Percentiles rank a stretch among this genome's conserved stretches.
phyloP scores from a whole-genome alignment of 192 early-diverging fungal genomes.

The Coemansia sp. region DNA sequence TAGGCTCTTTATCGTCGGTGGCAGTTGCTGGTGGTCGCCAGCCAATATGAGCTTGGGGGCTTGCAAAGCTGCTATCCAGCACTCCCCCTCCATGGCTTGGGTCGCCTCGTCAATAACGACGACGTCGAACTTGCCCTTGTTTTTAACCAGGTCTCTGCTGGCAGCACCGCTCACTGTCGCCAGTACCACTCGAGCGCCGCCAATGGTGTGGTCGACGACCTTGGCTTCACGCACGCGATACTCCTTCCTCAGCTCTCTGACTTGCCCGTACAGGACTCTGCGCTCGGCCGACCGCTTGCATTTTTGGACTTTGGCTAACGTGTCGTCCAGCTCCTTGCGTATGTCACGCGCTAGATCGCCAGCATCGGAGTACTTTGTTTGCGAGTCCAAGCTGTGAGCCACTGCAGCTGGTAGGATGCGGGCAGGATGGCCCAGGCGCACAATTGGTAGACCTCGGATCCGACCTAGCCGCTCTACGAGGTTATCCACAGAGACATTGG shows the following conservation, averaged over 20 bases:
- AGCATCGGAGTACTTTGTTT: conserved; percentile 67
- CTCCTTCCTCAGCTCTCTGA: conserved; percentile 74
- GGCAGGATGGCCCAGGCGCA: conserved; percentile 86
- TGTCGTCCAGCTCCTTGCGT: conserved; percentile 73
- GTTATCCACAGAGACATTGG: conserved; percentile 90
- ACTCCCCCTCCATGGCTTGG: conserved; percentile 84
- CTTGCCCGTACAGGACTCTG: conserved; percentile 61
- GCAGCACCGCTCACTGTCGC: conserved; percentile 79
- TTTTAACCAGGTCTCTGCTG: conserved; percentile 22
- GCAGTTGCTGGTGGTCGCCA: conserved; percentile 88
- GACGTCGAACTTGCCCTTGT: conserved; percentile 71
- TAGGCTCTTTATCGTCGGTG: conserved; percentile 81
- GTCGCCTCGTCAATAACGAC: conserved; percentile 91
- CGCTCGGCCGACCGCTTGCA: conserved; percentile 67
- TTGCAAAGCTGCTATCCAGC: conserved; percentile 85
- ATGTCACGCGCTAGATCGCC: conserved; percentile 78
- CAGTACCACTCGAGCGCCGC: conserved; percentile 69
- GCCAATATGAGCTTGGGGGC: conserved; percentile 78
- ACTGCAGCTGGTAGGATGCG: conserved; percentile 72
- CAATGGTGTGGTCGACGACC: conserved; percentile 64
- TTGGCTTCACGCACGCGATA: conserved; percentile 68
- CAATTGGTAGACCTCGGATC: conserved; percentile 61
- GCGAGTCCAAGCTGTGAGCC: conserved; percentile 71
- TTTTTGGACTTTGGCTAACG: conserved; percentile 63
- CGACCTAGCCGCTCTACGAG: conserved; percentile 76